Evolutionary conservation across 306 rosid species (phyloP), one percentile per base, ranked within the genome.

Genomic region (Cercis canadensis): DNA sequence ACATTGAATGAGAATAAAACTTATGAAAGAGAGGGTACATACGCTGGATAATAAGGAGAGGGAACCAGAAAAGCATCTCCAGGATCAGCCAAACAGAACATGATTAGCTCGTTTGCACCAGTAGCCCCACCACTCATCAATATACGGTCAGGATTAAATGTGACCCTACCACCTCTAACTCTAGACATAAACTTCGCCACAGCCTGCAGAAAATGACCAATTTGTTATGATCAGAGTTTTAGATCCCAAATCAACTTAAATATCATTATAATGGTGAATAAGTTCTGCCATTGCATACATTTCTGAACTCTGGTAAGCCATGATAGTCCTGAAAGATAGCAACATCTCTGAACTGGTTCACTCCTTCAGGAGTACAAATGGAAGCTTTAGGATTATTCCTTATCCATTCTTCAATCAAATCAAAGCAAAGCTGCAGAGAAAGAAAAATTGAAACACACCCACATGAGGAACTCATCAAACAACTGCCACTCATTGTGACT

Each of bases 41-140:
- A 94, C 98, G 86, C 96, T 59, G 98, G 92, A 82, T 94, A 94
- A 74, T 78, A 94, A 61, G 98, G 98, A 4, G 98, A 79, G 3
- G 98, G 98, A 67, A 90, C 82, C 15, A 94, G 75, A 73, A 94
- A 94, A 69, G 94, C 97, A 37, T 94, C 98, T 11, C 96, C 96
- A 0, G 86, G 92, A 81, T 94, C 73, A 3, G 96, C 98, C 76
- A 94, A 75, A 56, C 98, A 94, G 65, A 94, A 94, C 82, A 87
- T 90, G 67, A 94, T 53, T 50, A 79, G 62, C 75, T 94, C 98
- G 18, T 88, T 90, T 13, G 96, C 98, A 0, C 98, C 98, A 4
- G 98, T 94, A 2, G 98, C 98, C 8, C 98, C 98, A 3, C 98
- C 98, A 56, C 90, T 74, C 98, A 94, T 90, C 67, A 94, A 71